Evolutionary conservation across 2,329 filamentous ascomycete species (phyloP), one percentile per base, ranked within the genome.

Genomic region (Ophiostoma pallidulum): DNA sequence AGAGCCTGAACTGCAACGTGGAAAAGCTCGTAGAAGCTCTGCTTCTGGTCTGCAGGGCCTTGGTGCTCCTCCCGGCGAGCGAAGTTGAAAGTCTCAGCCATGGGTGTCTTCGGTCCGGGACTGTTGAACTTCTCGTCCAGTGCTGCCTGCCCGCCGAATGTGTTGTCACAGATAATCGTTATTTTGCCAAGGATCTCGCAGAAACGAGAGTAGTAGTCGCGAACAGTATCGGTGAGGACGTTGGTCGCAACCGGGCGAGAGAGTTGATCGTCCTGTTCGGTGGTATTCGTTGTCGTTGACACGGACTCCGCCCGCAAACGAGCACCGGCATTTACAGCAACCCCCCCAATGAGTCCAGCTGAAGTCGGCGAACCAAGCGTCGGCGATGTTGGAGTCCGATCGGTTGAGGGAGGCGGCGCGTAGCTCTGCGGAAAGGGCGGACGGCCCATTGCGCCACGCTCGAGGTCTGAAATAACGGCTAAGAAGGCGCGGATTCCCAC

Each of bases 181-280:
- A 98, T 94, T 62, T 95, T 94, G 22, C 91, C 92, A 8, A 98
- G 70, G 20, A 98, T 91, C 62, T 95, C 88, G 61, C 91, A 97
- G 57, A 98, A 98, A 45, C 84, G 84, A 46, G 82, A 73, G 63
- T 97, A 96, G 60, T 88, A 92, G 37, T 92, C 86, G 58, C 82
- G 84, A 1, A 87, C 82, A 19, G 80, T 79, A 32, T 94, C 88
- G 43, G 78, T 82, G 45, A 97, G 73, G 18, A 74, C 70, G 41
- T 73, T 72, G 1, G 73, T 71, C n/a, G 75, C 63, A 3, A 84
- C 78, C 3, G 80, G 80, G 4, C 72, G 72, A 41, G 85, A 88
- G 12, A 88, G 67, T 12, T 77, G 72, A 50, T 88, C 84, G 47
- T 82, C 80, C 51, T 74, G 66, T 24, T 8, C 22, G 38, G n/a